These are phyloP conservation scores for Urochloa ruziziensis DNA, from an alignment of 176 grass and related monocot genomes.

Conservation along the genomic window DNA sequence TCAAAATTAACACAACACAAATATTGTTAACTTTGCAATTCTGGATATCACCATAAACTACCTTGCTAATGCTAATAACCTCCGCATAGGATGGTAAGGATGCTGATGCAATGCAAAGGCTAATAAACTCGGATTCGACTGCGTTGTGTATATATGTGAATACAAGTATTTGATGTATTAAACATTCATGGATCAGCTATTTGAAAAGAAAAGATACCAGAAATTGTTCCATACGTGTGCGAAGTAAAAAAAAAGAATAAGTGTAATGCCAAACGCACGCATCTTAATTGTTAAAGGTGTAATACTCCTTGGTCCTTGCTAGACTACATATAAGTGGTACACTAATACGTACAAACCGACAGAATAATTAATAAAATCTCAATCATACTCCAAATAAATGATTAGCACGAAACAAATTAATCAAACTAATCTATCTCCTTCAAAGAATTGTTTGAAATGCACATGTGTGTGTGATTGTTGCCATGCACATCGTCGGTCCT, in stretches of 20 bases:
- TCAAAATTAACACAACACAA: slow-evolving; percentile 9
- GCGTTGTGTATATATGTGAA: neutral
- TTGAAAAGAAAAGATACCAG: no score
- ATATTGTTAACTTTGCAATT: neutral
- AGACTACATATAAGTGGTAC: neutral
- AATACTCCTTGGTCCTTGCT: neutral
- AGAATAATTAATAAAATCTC: neutral
- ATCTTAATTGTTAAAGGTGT: neutral
- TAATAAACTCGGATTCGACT: neutral
- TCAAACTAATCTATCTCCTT: slow-evolving; percentile 6
- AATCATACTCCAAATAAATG: slow-evolving; percentile 36
- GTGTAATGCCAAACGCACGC: neutral
- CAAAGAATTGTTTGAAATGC: neutral
- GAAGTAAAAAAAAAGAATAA: neutral
- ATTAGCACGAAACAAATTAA: slow-evolving; percentile 24
- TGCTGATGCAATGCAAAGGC: no score
- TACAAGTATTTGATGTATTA: neutral
- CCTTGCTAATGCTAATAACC: neutral
- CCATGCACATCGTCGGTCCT: neutral
- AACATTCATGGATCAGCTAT: no score
- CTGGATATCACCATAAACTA: neutral
- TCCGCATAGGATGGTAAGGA: neutral
- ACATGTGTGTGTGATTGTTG: slow-evolving; percentile 7
- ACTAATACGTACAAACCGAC: neutral
- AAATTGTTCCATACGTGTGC: no score